Base-by-base conservation (phyloP, 345 rosid genomes). In the Eucalyptus melliodora region DNA sequence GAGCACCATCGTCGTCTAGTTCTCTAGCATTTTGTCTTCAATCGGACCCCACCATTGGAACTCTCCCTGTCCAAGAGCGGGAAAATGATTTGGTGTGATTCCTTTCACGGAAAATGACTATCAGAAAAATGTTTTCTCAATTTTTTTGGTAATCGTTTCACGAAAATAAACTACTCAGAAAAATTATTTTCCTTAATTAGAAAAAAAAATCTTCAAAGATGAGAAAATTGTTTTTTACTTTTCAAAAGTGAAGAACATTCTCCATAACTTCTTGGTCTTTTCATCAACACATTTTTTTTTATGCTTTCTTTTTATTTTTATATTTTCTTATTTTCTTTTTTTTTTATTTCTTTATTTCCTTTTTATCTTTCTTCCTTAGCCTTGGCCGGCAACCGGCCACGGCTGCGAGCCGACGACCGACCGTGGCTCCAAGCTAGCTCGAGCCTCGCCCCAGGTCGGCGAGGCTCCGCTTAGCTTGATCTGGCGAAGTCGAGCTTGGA, bases 401-500 rank as follows among this genome's bases (percentile, higher is more conserved):
- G 12, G 49, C 49, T 4, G 4, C 12, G 0, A 45, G 49, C 12
- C 4, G 3, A 1, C 49, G 4, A 45, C 49, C 13, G 4, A 3
- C 49, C 13, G 2, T 0, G 2, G 49, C 49, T 13, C 12, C 49
- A 3, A 47, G 49, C 13, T 47, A 47, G 4, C 49, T 47, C 49
- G 13, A 47, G 49, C 4, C 49, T 47, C 49, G 4, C 49, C 49
- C 49, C 4, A 45, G 4, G 49, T 0, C 4, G 13, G 49, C 0
- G 1, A 47, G 49, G 49, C 49, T 47, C 4, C 49, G 0, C 49
- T 47, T 47, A 47, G 4, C 49, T 0, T 47, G 1, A 47, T 47
- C 0, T 45, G 1, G 49, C 0, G 49, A 45, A 45, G 49, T 1
- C 12, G 4, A 45, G 12, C 49, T 45, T 0, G 49, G 12, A 4